A percentile compares a stretch with the other conserved stretches of the same genome.
Evolutionary conservation across 768 basidiomycete species (phyloP).

Genomic region (Clathrus columnatus): DNA sequence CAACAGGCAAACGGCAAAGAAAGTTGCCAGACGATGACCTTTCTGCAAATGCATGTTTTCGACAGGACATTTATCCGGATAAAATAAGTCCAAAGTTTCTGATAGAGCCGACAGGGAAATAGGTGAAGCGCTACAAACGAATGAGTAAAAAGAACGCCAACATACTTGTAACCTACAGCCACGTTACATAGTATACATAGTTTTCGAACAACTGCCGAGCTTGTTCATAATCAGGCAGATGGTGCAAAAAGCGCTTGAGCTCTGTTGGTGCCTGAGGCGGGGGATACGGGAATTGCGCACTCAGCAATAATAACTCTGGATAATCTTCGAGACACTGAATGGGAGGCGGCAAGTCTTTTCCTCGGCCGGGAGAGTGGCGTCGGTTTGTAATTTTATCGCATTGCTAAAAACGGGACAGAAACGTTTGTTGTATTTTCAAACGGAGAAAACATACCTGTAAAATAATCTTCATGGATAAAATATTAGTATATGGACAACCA

Average conservation of each 20-base stretch:
- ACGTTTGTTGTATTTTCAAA: neutral
- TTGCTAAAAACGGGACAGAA: neutral
- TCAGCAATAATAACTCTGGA: neutral
- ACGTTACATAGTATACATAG: neutral
- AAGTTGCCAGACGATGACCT: neutral
- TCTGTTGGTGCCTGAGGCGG: neutral
- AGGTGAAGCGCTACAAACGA: neutral
- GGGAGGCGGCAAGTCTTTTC: neutral
- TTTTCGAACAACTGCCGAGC: neutral
- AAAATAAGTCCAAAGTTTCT: neutral
- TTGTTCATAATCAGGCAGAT: neutral
- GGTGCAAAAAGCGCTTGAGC: neutral
- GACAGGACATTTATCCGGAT: neutral
- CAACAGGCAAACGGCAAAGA: neutral
- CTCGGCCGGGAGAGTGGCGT: neutral
- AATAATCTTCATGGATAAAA: neutral
- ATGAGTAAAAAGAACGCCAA: neutral
- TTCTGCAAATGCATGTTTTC: neutral
- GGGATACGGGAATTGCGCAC: neutral
- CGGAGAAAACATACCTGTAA: neutral
- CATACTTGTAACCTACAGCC: neutral
- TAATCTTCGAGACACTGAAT: neutral
- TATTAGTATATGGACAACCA: neutral
- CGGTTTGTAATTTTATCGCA: neutral
- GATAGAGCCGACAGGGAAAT: neutral